Evolutionary conservation across 2,329 filamentous ascomycete genomes (phyloP).

Genomic region (Immersiporthe knoxdaviesiana): DNA sequence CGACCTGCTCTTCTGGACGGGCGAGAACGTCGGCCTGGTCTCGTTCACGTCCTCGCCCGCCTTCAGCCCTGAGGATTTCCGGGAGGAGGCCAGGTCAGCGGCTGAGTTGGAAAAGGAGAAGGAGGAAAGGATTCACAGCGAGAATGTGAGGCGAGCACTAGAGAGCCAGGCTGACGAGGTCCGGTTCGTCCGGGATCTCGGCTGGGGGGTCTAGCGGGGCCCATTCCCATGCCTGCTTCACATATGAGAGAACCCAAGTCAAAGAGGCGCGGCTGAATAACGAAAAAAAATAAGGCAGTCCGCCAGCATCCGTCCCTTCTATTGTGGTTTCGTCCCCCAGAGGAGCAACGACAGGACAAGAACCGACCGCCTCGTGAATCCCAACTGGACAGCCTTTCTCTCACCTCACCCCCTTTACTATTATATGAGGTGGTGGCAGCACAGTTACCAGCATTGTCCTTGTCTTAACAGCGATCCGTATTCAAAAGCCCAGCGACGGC

Average conservation of each 20-base stretch:
- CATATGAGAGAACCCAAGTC: not conserved
- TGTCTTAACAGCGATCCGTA: not conserved
- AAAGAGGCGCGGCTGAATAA: slow-evolving; percentile 7
- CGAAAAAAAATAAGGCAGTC: not conserved
- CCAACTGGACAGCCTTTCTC: slow-evolving; percentile 9
- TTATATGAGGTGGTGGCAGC: not conserved
- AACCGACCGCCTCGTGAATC: not conserved
- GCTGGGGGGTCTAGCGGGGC: slow-evolving; percentile 42
- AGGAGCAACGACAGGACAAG: not conserved
- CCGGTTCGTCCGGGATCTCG: slow-evolving; percentile 71
- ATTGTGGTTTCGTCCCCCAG: not conserved
- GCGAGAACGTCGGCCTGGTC: slow-evolving; percentile 77
- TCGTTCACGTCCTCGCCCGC: slow-evolving; percentile 59
- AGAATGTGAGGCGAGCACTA: slow-evolving; percentile 74
- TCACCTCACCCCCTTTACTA: not conserved
- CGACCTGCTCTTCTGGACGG: slow-evolving; percentile 85
- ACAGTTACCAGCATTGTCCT: slow-evolving; percentile 10
- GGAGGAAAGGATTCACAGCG: slow-evolving; percentile 65
- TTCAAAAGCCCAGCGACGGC: slow-evolving; percentile 7
- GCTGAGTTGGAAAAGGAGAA: slow-evolving; percentile 55
- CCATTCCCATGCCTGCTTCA: not conserved
- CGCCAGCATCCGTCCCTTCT: not conserved
- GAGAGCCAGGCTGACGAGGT: slow-evolving; percentile 80
- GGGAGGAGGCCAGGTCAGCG: slow-evolving; percentile 47
- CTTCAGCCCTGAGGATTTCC: slow-evolving; percentile 56